Base-by-base conservation (phyloP, 352 stramenopile species). In the Pythium pectinolyticum region DNA sequence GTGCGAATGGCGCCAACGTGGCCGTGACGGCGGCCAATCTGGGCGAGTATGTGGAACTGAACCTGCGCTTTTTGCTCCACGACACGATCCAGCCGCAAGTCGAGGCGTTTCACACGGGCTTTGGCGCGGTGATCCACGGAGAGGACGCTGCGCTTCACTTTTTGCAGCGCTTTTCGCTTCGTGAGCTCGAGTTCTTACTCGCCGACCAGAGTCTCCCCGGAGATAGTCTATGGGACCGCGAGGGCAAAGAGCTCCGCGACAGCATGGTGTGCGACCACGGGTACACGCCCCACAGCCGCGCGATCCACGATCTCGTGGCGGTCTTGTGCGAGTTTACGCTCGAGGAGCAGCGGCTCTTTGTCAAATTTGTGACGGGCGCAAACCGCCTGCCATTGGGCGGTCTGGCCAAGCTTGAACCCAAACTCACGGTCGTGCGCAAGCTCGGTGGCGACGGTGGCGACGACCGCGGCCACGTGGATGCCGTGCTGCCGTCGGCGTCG, bases 351-450 rank as follows among this genome's bases (percentile, higher is more conserved):
- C 77, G 82, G 7, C 74, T 87, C 24, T 97, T 97, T 77, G 82
- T 97, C 56, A 80, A 82, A 39, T 97, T 97, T 67, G 82, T 97
- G n/a, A 96, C 88, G 35, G 89, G 89, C 27, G 87, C 88, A 11
- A 89, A 91, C 51, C 86, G 89, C 5, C 66, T 97, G 61, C 89
- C 89, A 19, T 70, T 94, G 14, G 89, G 88, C n/a, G 89, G 89
- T 5, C 75, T 96, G 51, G 75, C 70, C 17, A 82, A 79, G 47
- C 82, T 97, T 25, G 80, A 90, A 56, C 89, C 89, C 8, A 85
- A 92, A 56, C 82, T 97, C 53, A 97, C 89, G 45, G 87, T 97
- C 34, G 89, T 97, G 50, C 83, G 86, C 31, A 96, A 96, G 54
- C 71, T 90, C 15, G 72, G 41, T 5, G 55, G 70, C 22, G 49